Conservation (phyloP, 768 basidiomycete genomes). For the Leccinellum luteum region DNA sequence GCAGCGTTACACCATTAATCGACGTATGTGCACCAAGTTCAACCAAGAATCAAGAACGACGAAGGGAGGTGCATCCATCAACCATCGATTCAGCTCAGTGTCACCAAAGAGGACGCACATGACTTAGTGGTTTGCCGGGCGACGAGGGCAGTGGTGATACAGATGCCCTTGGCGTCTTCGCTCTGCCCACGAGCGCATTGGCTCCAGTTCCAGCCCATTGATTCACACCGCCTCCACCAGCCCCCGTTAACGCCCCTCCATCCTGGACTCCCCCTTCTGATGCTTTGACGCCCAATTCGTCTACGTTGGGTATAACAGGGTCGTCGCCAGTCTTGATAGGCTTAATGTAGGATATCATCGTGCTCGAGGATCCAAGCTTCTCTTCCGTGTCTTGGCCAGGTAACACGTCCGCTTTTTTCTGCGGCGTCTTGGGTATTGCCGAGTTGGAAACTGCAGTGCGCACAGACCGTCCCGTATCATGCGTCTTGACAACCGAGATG, state of each 20-base stretch:
- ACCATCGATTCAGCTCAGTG: constrained; percentile 48
- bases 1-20: constrained; percentile 33
- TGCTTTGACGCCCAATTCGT: constrained; percentile 42
- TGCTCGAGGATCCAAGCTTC: constrained; percentile 71
- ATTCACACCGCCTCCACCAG: constrained; percentile 4
- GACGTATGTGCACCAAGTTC: constrained; percentile 24
- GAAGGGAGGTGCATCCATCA: constrained; percentile 26
- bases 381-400: constrained; percentile 27
- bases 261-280: constrained; percentile 46
- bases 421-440: constrained; percentile 29
- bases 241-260: constrained; percentile 8
- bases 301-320: constrained; percentile 31
- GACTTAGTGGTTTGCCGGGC: constrained; percentile 67
- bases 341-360: constrained; percentile 64
- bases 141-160: constrained; percentile 38
- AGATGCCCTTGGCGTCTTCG: constrained; percentile 24
- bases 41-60: constrained; percentile 9
- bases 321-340: constrained; percentile 47
- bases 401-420: constrained; percentile 21
- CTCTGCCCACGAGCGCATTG: constrained; percentile 8
- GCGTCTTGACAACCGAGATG: constrained; percentile 23
- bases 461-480: constrained; percentile 34
- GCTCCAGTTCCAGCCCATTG: constrained; percentile 22
- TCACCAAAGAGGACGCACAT: constrained; percentile 84
- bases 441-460: constrained; percentile 44